Conservation (phyloP, 1,284 basidiomycete species). For the Farysia itapuensis region DNA sequence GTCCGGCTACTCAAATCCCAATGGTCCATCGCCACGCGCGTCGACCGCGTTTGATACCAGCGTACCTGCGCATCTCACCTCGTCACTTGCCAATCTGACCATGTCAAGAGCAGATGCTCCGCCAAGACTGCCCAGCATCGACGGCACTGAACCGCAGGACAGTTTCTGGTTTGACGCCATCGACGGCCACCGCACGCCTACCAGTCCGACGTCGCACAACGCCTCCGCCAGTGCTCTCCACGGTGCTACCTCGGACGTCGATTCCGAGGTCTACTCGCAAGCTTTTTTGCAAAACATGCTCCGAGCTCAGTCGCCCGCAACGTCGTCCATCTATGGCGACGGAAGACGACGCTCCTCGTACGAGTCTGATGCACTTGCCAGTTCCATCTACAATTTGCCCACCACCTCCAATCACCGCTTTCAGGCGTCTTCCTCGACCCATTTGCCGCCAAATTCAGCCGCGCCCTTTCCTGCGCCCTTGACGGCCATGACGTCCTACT, state of each 20-base stretch:
- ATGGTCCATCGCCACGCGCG: slow-evolving; percentile 20
- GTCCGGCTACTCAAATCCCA: slow-evolving; percentile 22
- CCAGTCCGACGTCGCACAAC: slow-evolving; percentile 14
- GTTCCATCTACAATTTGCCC: slow-evolving; percentile 42
- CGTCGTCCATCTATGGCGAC: slow-evolving; percentile 48
- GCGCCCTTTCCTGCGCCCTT: slow-evolving; percentile 20
- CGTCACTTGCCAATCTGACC: slow-evolving; percentile 7
- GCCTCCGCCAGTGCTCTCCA: slow-evolving; percentile 1
- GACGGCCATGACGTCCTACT: slow-evolving; percentile 25
- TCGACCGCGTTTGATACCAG: slow-evolving; percentile 15
- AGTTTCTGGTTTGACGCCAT: slow-evolving; percentile 27
- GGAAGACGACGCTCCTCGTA: slow-evolving; percentile 35
- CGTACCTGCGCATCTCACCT: slow-evolving; percentile 5
- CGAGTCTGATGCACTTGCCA: slow-evolving; percentile 49
- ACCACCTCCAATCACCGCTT: too few relatives aligned
- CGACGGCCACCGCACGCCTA: slow-evolving; percentile 7
- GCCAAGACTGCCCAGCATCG: slow-evolving; percentile 39
- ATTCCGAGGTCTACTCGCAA: slow-evolving; percentile 28
- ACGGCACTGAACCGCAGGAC: slow-evolving; percentile 18
- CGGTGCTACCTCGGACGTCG: too few relatives aligned
- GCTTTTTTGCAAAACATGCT: slow-evolving; percentile 34
- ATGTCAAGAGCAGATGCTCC: slow-evolving; percentile 15
- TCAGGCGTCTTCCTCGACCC: slow-evolving; percentile 22
- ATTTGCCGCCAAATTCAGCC: slow-evolving; percentile 17
- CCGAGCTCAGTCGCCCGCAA: slow-evolving; percentile 27